Conservation (phyloP, 2,329 filamentous ascomycete species). For the Fusarium haematococcum region DNA sequence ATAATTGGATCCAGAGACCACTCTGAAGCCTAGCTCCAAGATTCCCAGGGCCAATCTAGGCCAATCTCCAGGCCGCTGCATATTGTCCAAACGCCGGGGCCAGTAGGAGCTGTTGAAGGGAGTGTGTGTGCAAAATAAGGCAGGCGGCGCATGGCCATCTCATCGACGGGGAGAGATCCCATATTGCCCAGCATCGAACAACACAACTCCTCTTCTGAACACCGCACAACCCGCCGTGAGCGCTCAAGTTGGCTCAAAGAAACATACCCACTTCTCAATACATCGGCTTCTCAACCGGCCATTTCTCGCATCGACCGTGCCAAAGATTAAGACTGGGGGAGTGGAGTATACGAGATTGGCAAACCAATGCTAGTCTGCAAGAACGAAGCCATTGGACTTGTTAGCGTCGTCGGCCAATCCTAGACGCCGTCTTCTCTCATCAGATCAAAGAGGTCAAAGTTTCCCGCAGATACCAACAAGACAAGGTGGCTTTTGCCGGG, state of each 20-base stretch:
- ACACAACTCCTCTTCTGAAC: neutral
- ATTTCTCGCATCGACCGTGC: conserved; percentile 11
- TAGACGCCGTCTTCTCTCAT: conserved; percentile 17
- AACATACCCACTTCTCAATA: neutral
- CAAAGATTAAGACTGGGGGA: conserved; percentile 23
- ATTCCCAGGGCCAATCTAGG: conserved; percentile 34
- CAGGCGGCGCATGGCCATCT: neutral
- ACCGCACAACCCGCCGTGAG: neutral
- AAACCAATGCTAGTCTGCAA: conserved; percentile 36
- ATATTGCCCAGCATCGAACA: neutral
- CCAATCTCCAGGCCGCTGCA: conserved; percentile 33
- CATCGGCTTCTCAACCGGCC: conserved; percentile 17
- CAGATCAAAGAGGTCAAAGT: conserved; percentile 27
- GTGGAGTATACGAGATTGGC: conserved; percentile 40
- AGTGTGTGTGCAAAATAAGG: conserved; percentile 8
- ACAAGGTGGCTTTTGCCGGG: conserved; percentile 35
- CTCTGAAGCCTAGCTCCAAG: conserved; percentile 38
- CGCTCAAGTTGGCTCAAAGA: neutral
- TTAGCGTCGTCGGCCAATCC: conserved; percentile 36
- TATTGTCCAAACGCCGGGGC: conserved; percentile 14
- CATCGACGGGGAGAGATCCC: neutral
- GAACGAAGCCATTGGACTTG: conserved; percentile 23
- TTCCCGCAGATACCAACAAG: conserved; percentile 27
- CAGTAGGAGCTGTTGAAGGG: conserved; percentile 15
- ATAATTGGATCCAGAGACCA: conserved; percentile 40